Base-by-base conservation (phyloP, 495 filamentous ascomycete species). In the Xylaria palmicola region DNA sequence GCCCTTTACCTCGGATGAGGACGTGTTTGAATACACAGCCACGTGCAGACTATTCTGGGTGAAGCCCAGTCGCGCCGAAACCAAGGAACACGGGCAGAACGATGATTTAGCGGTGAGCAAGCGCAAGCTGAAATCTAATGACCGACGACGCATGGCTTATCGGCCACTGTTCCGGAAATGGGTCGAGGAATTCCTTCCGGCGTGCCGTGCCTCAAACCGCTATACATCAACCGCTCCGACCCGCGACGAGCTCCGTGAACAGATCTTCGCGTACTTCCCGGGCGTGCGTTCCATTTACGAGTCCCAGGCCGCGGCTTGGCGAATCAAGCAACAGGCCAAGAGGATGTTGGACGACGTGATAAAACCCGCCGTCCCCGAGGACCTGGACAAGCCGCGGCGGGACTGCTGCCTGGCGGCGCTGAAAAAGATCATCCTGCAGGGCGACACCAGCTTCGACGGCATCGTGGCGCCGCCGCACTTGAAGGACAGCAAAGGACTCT, bases 121-220 rank as follows among this genome's bases (percentile, higher is more conserved):
- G 3, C 68, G 67, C 43, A 76, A 69, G 43, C 69, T 84, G 36
- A 86, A 84, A 36, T 45, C 76, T 19, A 83, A 80, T 41, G 83
- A 86, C 60, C 72, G 83, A 0, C 68, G 74, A 6, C 74, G 82
- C 1, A 73, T 82, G 76, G 67, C 62, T 0, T 65, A 68, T 39
- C 77, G 86, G 0, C 71, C 75, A 0, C 65, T 84, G 12, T 87
- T 81, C 62, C 67, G 71, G 2, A 60, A 65, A 0, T 88, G 83
- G 78, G 62, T 85, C 40, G 72, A 83, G 6, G 82, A 86, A 39
- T 87, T 76, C 56, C 66, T 83, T n/a, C 82, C 82, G 0, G 51
- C 58, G 7, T 72, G 74, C 22, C 71, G 70, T n/a, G 72, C 64
- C 20, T 65, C 67, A 36, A 76, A 69, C 0, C 63, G 56, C 2